Base-by-base conservation (phyloP, 31 red algal genomes). In the Pterothamnion heteromorphum region DNA sequence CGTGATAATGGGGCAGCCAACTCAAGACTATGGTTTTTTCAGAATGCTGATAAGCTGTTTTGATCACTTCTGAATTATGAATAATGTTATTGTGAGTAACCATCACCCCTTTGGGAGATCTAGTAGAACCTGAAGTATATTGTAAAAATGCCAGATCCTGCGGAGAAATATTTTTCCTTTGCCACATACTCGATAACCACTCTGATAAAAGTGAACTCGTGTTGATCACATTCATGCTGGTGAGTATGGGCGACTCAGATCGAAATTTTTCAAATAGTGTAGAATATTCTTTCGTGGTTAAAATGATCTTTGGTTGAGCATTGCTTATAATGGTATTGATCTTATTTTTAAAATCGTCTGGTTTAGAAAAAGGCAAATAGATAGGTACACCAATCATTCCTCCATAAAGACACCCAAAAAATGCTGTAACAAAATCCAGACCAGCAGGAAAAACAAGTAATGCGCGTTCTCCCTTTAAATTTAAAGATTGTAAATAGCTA, bases 61-160 rank as follows among this genome's bases (percentile, higher is more conserved):
- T 85, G 81, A 36, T 33, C 22, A 85, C 22, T 37, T 28, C 35
- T 37, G 35, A 38, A 85, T 85, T 85, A 37, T 85, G 81, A 23
- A 37, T 24, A 23, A 85, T 32, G 35, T 85, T 85, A 23, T 85
- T 32, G 81, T 85, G 81, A 36, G 32, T 85, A 85, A 85, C 35
- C 81, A 85, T 85, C 22, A 85, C 81, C n/a, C 81, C 81, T 37
- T 85, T 85, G 28, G 81, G 81, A 28, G 27, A 23, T 23, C 31
- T 24, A 36, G 81, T 85, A 35, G 81, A 85, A 38, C 81, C 72
- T 36, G 31, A 36, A 35, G 81, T 85, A 85, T 36, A 85, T 37
- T 85, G 81, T 37, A 85, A 85, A 85, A 85, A 85, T 36, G 81
- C 81, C 35, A 85, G 35, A 24, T 85, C 35, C 38, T 41, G 38